A percentile compares a stretch with the other conserved stretches of the same genome.
Conservation (phyloP, 2,329 filamentous ascomycete species). For the Alternaria postmessia region DNA sequence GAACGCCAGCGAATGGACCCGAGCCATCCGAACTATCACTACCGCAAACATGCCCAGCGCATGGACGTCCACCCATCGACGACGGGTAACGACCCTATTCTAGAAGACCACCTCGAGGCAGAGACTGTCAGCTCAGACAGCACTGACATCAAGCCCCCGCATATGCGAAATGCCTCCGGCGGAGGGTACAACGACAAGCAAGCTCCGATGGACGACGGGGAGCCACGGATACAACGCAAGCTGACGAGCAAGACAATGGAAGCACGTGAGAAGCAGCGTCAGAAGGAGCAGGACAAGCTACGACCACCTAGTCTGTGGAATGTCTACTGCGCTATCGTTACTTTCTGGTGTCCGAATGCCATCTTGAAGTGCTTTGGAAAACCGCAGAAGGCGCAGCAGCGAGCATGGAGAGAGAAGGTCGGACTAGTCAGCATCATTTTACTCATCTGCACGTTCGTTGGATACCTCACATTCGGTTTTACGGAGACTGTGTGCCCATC, state of each 20-base stretch:
- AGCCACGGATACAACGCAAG: constrained; percentile 61
- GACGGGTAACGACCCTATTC: constrained; percentile 88
- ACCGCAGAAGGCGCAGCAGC: constrained; percentile 82
- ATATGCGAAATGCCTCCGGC: constrained; percentile 49
- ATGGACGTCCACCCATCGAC: constrained; percentile 91
- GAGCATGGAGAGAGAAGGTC: constrained; percentile 98
- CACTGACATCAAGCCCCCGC: constrained; percentile 61
- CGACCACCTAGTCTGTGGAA: constrained; percentile 91
- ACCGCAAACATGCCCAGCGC: constrained; percentile 90
- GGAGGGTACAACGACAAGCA: constrained; percentile 51
- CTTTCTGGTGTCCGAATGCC: constrained; percentile 92
- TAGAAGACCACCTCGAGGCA: constrained; percentile 70
- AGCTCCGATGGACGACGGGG: constrained; percentile 42
- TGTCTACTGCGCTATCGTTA: constrained; percentile 91
- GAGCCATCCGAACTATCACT: constrained; percentile 94
- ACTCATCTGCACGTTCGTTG: constrained; percentile 84
- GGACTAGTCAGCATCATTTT: constrained; percentile 94
- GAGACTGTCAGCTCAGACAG: constrained; percentile 70
- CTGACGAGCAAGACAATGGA: constrained; percentile 67
- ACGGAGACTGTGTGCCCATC: constrained; percentile 83
- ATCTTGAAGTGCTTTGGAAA: constrained; percentile 86
- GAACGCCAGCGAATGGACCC: constrained; percentile 85
- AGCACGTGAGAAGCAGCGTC: constrained; percentile 66
- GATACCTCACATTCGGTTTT: constrained; percentile 97
- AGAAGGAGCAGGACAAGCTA: constrained; percentile 69